Base-by-base conservation (phyloP, 179 eudicot genomes). In the Silene coronaria region DNA sequence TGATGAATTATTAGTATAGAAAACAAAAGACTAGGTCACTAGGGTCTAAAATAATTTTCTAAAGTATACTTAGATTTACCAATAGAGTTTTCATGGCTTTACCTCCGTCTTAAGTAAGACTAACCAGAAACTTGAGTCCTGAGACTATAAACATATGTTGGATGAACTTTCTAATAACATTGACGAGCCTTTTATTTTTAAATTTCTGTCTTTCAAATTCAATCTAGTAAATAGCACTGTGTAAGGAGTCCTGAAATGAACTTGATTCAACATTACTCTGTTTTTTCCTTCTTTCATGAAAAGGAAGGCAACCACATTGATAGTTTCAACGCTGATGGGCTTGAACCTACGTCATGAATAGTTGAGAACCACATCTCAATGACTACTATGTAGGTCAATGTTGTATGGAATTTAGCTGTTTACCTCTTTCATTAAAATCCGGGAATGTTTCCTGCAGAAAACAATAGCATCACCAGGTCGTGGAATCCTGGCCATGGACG, bases 401-500 rank as follows among this genome's bases (percentile, higher is more conserved):
- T 59, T 21, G 22, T 59, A 3, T 59, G 10, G 63, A 59, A 21
- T 9, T 60, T 14, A 64, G 38, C 38, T 12, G 68, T 0, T 34
- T 46, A 24, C 55, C 24, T 23, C 24, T 23, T 34, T 53, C 30
- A 55, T 34, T 51, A 3, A 23, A 27, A 13, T 34, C 2, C 5
- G 24, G 26, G 70, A 26, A 53, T 57, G 46, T 32, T 32, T 23
- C 7, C 12, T 84, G 81, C 73, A 88, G 91, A 88, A 86, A 86
- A 75, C 86, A 57, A 65, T 86, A 60, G 91, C 89, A 67, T 84
- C 91, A 32, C 88, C 87, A 32, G 91, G 89, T 16, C 84, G 87
- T 16, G 91, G 91, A 65, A 86, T 86, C 79, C 77, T 88, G 67
- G 91, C 89, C 73, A 86, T 86, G 81, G 89, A 88, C 68, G 91